phyloP scores from a whole-genome alignment of 2,329 filamentous ascomycete genomes.

The Penicillium capsulatum region DNA sequence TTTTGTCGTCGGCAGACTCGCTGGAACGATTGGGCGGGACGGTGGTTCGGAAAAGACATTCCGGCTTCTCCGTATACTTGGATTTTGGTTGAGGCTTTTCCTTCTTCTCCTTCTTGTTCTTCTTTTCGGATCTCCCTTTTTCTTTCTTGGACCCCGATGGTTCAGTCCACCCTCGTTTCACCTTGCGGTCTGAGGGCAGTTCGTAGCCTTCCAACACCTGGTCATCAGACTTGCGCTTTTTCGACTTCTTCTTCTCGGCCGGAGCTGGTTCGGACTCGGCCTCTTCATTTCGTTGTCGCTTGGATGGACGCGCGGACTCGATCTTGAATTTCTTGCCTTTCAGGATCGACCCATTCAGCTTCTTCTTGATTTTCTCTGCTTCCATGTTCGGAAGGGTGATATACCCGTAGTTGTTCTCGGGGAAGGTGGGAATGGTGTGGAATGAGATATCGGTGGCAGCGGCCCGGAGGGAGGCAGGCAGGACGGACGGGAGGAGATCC shows the following conservation, averaged over 20 bases:
- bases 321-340: slow-evolving; percentile 82
- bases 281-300: slow-evolving; percentile 46
- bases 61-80: slow-evolving; percentile 74
- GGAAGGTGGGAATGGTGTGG: slow-evolving; percentile 79
- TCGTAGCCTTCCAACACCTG: slow-evolving; percentile 64
- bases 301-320: slow-evolving; percentile 69
- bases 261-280: slow-evolving; percentile 34
- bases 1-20: slow-evolving; percentile 34
- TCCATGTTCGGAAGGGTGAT: slow-evolving; percentile 75
- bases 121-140: slow-evolving; percentile 45
- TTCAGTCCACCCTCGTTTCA: slow-evolving; percentile 88
- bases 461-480: slow-evolving; percentile 64
- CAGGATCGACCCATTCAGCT: slow-evolving; percentile 79
- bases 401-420: slow-evolving; percentile 86
- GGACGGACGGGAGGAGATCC: slow-evolving; percentile 65
- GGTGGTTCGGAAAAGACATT: slow-evolving; percentile 80
- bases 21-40: slow-evolving; percentile 58
- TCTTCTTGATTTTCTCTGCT: slow-evolving; percentile 86
- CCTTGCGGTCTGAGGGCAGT: slow-evolving; percentile 67
- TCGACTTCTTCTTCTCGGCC: slow-evolving; percentile 42
- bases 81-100: slow-evolving; percentile 60
- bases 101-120: slow-evolving; percentile 54
- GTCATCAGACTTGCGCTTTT: slow-evolving; percentile 52
- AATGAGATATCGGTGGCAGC: slow-evolving; percentile 79
- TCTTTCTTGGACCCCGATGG: slow-evolving; percentile 48